Evolutionary conservation across 1,139 yeast genomes (phyloP).

Genomic region (Yamadazyma membranifaciens): DNA sequence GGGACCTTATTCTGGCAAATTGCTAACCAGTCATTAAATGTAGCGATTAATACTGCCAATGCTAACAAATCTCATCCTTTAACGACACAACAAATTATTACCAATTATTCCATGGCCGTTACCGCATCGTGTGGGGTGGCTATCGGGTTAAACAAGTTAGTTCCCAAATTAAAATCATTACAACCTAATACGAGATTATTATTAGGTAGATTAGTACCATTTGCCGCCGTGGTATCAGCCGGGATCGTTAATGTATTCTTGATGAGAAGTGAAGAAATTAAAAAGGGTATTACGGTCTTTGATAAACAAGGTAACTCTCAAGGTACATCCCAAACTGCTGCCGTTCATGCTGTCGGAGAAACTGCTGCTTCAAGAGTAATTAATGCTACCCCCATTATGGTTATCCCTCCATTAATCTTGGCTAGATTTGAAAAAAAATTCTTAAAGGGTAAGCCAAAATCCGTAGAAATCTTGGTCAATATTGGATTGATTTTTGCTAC

Average conservation of each 20-base stretch:
- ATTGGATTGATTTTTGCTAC: constrained; percentile 83
- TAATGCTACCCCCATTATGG: constrained; percentile 97
- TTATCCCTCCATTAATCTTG: constrained; percentile 81
- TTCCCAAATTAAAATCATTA: constrained; percentile 71
- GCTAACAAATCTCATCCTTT: constrained; percentile 94
- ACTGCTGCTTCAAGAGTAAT: constrained; percentile 94
- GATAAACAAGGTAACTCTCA: constrained; percentile 64
- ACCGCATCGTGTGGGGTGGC: constrained; percentile 96
- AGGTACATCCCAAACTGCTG: constrained; percentile 85
- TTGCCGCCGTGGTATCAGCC: constrained; percentile 97
- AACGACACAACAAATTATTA: constrained; percentile 69
- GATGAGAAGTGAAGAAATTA: constrained; percentile 94
- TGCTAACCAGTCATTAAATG: constrained; percentile 93
- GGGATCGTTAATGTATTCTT: constrained; percentile 91
- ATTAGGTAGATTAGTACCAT: constrained; percentile 86
- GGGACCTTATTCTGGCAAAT: constrained; percentile 98
- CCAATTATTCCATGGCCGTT: constrained; percentile 85
- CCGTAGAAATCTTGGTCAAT: constrained; percentile 67
- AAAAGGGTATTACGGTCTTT: constrained; percentile 75
- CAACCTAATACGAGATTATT: constrained; percentile 68
- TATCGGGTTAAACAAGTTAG: constrained; percentile 82
- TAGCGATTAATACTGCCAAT: constrained; percentile 93
- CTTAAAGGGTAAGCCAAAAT: constrained; percentile 64
- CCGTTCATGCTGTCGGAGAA: constrained; percentile 90
- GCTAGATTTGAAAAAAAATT: constrained; percentile 71